These are phyloP conservation scores for Cystobasidium sp. DNA, from an alignment of 1,284 basidiomycete genomes.

Conservation along the genomic window DNA sequence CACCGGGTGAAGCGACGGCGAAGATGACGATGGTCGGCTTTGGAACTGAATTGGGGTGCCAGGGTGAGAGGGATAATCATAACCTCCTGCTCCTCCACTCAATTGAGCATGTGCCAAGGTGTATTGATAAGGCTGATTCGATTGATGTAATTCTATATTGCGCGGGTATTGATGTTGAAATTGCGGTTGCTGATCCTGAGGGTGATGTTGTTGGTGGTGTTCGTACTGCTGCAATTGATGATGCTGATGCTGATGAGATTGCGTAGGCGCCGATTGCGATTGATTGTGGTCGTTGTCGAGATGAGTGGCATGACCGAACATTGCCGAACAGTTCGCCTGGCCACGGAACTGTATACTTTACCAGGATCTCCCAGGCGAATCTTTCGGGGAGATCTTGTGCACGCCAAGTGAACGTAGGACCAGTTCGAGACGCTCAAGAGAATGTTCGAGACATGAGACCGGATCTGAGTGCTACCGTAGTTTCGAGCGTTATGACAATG, in stretches of 20 bases:
- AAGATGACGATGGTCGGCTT: not conserved
- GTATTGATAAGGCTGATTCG: not conserved
- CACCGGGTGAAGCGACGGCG: not conserved
- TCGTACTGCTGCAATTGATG: not conserved
- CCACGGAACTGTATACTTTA: no score
- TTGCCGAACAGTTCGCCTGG: not conserved
- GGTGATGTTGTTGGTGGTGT: not conserved
- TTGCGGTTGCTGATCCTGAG: not conserved
- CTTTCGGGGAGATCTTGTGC: no score
- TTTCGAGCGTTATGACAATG: no score
- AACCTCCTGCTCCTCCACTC: not conserved
- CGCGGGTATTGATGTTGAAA: not conserved
- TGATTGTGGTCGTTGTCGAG: not conserved
- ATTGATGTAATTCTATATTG: not conserved
- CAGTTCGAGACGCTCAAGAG: no score
- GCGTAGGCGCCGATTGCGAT: not conserved
- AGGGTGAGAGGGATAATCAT: not conserved
- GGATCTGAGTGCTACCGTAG: no score
- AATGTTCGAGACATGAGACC: no score
- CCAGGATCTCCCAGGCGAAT: no score
- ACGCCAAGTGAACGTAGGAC: no score
- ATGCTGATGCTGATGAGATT: conserved; percentile 3
- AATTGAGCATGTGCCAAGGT: not conserved
- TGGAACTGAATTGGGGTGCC: not conserved
- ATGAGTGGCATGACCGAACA: conserved; percentile 8